Percentiles rank a stretch among this genome's conserved stretches.
Conservation (phyloP, 1,139 yeast species). For the Pichia sp. region DNA sequence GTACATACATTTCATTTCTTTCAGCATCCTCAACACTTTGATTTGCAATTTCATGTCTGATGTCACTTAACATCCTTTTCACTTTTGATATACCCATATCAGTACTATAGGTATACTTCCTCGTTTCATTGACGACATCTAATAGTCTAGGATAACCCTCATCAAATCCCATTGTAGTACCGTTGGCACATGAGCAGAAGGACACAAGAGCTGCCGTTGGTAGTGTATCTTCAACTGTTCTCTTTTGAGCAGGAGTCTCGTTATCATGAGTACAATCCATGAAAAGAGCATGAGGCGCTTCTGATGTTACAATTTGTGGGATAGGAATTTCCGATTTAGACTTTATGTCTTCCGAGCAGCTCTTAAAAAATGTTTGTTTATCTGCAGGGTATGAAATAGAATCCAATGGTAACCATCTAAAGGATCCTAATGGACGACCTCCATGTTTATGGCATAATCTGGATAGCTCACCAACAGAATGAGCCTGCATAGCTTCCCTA, state of each 20-base stretch:
- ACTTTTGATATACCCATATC: slow-evolving; percentile 85
- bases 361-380: slow-evolving; percentile 30
- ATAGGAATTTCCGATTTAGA: slow-evolving; percentile 51
- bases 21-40: slow-evolving; percentile 57
- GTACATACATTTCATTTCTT: slow-evolving; percentile 89
- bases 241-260: slow-evolving; percentile 78
- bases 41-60: slow-evolving; percentile 54
- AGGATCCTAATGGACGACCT: slow-evolving; percentile 91
- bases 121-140: slow-evolving; percentile 72
- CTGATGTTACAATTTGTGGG: slow-evolving; percentile 55
- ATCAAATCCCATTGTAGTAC: slow-evolving; percentile 91
- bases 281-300: slow-evolving; percentile 84
- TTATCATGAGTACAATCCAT: slow-evolving; percentile 99
- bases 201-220: slow-evolving; percentile 94
- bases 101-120: slow-evolving; percentile 52
- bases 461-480: slow-evolving; percentile 81
- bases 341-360: slow-evolving; percentile 20
- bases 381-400: slow-evolving; percentile 60
- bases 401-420: slow-evolving; percentile 67
- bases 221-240: slow-evolving; percentile 89
- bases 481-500: slow-evolving; percentile 97
- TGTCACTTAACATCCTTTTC: slow-evolving; percentile 51
- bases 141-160: slow-evolving; percentile 80
- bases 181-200: slow-evolving; percentile 88
- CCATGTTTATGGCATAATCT: slow-evolving; percentile 86